Base-by-base conservation (phyloP, 1,139 yeast genomes). In the Yamadazyma atlantica region DNA sequence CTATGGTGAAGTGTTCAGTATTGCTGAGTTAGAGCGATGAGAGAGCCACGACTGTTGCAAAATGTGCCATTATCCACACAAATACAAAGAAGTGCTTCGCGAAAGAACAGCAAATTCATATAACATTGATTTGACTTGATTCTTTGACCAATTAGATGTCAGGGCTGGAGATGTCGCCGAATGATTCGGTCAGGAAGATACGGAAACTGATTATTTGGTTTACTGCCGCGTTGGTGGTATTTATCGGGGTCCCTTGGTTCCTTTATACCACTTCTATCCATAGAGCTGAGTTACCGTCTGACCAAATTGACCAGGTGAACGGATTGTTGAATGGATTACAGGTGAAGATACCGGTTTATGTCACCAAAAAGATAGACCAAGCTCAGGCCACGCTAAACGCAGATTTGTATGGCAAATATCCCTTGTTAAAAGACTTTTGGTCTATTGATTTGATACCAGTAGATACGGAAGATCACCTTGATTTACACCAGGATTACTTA, bases 161-260 rank as follows among this genome's bases (percentile, higher is more conserved):
- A n/a, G n/a, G n/a, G n/a, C n/a, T n/a, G n/a, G n/a, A n/a, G n/a
- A n/a, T n/a, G n/a, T n/a, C n/a, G n/a, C n/a, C n/a, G n/a, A n/a
- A n/a, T n/a, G n/a, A 8, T 7, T n/a, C 30, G 12, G 13, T 15
- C 21, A n/a, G 4, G 8, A 16, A 5, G 31, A 37, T 45, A 4
- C 35, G 51, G 16, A 33, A 22, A 18, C 18, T 34, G 10, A 41
- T 47, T 1, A 28, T 46, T 6, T 23, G 27, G 15, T 42, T 49
- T 21, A 39, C 53, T 3, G 49, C 57, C 4, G 19, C 66, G 1
- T 48, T 78, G 3, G 72, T 80, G 33, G 48, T 70, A 1, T 50
- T 72, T 5, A 57, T 58, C 27, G 96, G 96, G 1, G 54, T 80
- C 14, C 96, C 96, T 2, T 58, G 86, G 45, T 88, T 92, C 83